phyloP scores from a whole-genome alignment of 495 filamentous ascomycete genomes.

The Aspergillus diversus region DNA sequence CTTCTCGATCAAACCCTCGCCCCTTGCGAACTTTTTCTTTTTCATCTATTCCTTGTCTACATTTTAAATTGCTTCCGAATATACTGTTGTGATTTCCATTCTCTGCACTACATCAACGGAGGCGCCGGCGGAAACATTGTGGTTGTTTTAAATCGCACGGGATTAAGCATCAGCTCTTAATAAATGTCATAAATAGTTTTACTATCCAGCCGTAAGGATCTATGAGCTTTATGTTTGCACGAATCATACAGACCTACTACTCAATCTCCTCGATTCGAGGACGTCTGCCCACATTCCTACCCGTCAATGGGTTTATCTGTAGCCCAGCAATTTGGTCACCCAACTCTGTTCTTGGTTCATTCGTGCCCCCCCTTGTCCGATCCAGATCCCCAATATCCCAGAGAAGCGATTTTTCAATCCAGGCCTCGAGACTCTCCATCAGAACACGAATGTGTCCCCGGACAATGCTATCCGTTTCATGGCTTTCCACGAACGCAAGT shows the following conservation, averaged over 20 bases:
- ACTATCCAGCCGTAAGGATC: too few relatives aligned
- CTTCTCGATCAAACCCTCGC: too few relatives aligned
- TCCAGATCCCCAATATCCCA: constrained; percentile 38
- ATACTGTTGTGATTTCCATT: too few relatives aligned
- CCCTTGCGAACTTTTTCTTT: too few relatives aligned
- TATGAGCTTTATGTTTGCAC: too few relatives aligned
- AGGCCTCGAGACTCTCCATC: constrained; percentile 71
- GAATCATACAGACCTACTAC: constrained; percentile 27
- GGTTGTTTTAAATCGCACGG: too few relatives aligned
- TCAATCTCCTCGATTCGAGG: constrained; percentile 60
- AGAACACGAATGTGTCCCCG: constrained; percentile 71
- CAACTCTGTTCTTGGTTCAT: constrained; percentile 35
- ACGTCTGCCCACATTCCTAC: constrained; percentile 29
- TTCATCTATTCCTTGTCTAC: too few relatives aligned
- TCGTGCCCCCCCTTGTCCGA: constrained; percentile 21
- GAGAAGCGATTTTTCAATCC: constrained; percentile 61
- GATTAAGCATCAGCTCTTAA: too few relatives aligned
- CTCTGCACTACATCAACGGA: too few relatives aligned
- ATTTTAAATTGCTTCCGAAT: too few relatives aligned
- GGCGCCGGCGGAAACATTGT: too few relatives aligned
- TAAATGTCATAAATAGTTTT: too few relatives aligned
- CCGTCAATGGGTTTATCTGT: constrained; percentile 39
- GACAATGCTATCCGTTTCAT: constrained; percentile 75
- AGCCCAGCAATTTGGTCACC: constrained; percentile 47
- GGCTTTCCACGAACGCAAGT: constrained; percentile 65